phyloP scores from a whole-genome alignment of 495 filamentous ascomycete species.

The Neurospora sp. region DNA sequence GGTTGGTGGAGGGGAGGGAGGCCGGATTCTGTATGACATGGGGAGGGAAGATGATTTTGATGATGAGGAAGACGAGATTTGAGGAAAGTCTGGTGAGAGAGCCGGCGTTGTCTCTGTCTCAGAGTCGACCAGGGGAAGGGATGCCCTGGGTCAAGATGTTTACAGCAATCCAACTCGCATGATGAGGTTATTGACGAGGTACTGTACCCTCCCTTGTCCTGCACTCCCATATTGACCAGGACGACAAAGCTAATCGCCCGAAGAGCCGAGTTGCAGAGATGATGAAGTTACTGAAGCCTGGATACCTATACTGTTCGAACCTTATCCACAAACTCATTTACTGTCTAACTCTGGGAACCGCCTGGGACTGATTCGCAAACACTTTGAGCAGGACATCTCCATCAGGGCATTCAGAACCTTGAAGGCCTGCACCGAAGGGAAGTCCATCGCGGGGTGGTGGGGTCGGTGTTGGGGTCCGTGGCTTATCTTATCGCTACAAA shows the following conservation, averaged over 20 bases:
- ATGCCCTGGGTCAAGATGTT: neutral
- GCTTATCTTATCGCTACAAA: neutral
- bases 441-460: neutral
- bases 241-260: neutral
- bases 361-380: neutral
- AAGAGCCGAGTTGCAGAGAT: too few relatives aligned
- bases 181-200: neutral
- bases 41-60: constrained; percentile 96
- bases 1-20: constrained; percentile 66
- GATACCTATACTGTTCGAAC: neutral
- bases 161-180: neutral
- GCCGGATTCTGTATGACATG: constrained; percentile 92
- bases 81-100: constrained; percentile 1
- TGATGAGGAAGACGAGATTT: constrained; percentile 97
- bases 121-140: neutral
- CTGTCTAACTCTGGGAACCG: neutral
- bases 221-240: neutral
- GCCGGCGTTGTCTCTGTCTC: neutral
- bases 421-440: neutral
- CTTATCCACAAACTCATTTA: neutral
- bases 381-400: neutral
- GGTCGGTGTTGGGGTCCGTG: neutral
- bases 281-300: neutral
- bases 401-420: neutral
- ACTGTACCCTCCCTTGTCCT: neutral